phyloP scores from a whole-genome alignment of 805 yeast genomes.

The Saccharomycopsis schoenii region DNA sequence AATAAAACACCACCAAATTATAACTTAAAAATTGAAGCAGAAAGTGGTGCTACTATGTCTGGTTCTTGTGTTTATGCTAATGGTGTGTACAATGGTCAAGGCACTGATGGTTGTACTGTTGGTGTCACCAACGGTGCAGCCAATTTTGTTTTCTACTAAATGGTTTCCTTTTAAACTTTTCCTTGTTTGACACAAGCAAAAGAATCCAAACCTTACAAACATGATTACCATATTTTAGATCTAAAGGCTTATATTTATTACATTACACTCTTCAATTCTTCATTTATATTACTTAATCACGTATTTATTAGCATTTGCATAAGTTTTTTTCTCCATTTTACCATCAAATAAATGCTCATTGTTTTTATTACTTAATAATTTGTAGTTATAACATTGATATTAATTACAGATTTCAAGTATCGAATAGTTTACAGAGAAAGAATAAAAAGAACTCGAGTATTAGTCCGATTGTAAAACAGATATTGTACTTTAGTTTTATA shows the following conservation, averaged over 20 bases:
- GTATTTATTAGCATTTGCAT: background rate
- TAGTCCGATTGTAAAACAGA: background rate
- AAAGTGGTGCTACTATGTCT: constrained; percentile 43
- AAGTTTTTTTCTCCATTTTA: background rate
- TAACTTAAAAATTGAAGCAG: constrained; percentile 70
- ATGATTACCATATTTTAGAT: background rate
- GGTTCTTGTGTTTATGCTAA: constrained; percentile 76
- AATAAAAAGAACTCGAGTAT: no score
- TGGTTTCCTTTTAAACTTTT: constrained; percentile 32
- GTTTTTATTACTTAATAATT: background rate
- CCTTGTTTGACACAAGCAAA: background rate
- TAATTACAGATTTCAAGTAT: no score
- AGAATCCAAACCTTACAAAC: background rate
- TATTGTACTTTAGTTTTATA: background rate
- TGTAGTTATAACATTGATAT: background rate
- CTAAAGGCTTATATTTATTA: background rate
- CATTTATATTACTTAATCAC: background rate
- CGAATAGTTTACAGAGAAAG: no score
- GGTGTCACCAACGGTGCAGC: constrained; percentile 80
- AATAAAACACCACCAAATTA: constrained; percentile 58
- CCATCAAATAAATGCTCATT: background rate
- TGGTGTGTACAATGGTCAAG: constrained; percentile 58
- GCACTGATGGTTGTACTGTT: constrained; percentile 86
- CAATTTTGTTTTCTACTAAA: constrained; percentile 60
- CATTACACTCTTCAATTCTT: background rate